A percentile compares a stretch with the other conserved stretches of the same genome.
Conservation (phyloP, 2,329 filamentous ascomycete genomes). For the Fusarium luffae region DNA sequence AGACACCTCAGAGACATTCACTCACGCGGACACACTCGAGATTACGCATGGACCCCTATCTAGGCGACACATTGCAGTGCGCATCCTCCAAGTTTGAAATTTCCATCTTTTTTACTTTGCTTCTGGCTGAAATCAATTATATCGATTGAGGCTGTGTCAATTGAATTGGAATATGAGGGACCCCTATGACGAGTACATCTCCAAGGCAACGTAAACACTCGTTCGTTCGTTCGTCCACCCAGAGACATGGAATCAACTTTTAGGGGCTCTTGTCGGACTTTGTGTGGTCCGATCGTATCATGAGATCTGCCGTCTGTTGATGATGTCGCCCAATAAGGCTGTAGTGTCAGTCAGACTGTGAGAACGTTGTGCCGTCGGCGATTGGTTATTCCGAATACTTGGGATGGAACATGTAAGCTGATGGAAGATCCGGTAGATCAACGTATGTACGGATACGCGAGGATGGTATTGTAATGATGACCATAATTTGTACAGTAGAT, state of each 20-base stretch:
- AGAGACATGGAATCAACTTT: background rate
- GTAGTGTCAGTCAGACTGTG: constrained; percentile 8
- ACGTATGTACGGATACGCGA: background rate
- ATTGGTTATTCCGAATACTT: constrained; percentile 28
- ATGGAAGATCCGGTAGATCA: background rate
- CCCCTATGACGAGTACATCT: constrained; percentile 7
- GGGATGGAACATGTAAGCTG: background rate
- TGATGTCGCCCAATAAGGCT: constrained; percentile 21
- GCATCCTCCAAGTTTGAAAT: constrained; percentile 11
- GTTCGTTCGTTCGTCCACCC: background rate
- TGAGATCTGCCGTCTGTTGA: constrained; percentile 28
- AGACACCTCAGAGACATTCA: constrained; percentile 9
- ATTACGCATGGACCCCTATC: constrained; percentile 17
- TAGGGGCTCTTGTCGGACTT: constrained; percentile 22
- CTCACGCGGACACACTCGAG: background rate
- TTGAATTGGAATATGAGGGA: constrained; percentile 1
- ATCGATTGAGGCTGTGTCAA: constrained; percentile 9
- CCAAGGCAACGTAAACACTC: constrained; percentile 1
- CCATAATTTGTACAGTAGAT: background rate
- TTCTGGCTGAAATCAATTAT: constrained; percentile 1
- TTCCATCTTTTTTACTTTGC: constrained; percentile 2
- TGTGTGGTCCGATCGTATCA: constrained; percentile 35
- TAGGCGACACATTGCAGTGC: background rate
- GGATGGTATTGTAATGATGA: background rate
- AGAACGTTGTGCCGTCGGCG: constrained; percentile 32